phyloP scores from a whole-genome alignment of 2,329 filamentous ascomycete species.

The Botrytis hyacinthi region DNA sequence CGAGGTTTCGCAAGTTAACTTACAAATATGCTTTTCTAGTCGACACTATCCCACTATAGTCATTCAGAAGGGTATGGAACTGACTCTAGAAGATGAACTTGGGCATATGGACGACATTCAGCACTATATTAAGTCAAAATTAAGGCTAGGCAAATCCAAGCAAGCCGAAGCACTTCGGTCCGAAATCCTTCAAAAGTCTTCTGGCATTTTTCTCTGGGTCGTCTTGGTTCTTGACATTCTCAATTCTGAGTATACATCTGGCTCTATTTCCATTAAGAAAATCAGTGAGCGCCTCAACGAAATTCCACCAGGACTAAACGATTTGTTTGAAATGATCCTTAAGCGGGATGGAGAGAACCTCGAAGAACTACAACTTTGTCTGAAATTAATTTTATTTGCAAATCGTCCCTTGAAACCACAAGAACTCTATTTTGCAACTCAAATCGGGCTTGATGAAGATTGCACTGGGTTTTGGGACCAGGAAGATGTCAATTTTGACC shows the following conservation, averaged over 20 bases:
- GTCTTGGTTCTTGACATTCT: slow-evolving; percentile 41
- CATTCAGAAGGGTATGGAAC: slow-evolving; percentile 28
- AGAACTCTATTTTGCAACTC: slow-evolving; percentile 31
- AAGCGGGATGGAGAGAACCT: slow-evolving; percentile 45
- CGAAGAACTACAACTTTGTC: slow-evolving; percentile 45
- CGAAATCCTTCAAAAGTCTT: slow-evolving; percentile 26
- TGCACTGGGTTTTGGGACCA: slow-evolving; percentile 27
- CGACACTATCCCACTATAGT: slow-evolving; percentile 34
- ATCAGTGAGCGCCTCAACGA: slow-evolving; percentile 41
- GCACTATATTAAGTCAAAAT: slow-evolving; percentile 32
- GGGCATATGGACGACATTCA: slow-evolving; percentile 36
- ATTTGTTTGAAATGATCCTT: slow-evolving; percentile 29
- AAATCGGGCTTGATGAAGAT: slow-evolving; percentile 24
- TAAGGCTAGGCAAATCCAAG: slow-evolving; percentile 27
- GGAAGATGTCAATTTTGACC: slow-evolving; percentile 33
- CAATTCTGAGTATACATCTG: slow-evolving; percentile 42
- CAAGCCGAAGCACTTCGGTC: slow-evolving; percentile 23
- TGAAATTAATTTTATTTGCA: slow-evolving; percentile 56
- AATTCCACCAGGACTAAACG: slow-evolving; percentile 27
- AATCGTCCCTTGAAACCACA: slow-evolving; percentile 28
- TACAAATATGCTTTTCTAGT: slow-evolving; percentile 36
- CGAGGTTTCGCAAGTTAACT: slow-evolving; percentile 13
- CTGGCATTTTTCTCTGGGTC: slow-evolving; percentile 31
- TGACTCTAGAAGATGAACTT: slow-evolving; percentile 33
- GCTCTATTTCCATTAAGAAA: slow-evolving; percentile 32